Percentiles rank a stretch among this genome's conserved stretches.
phyloP scores from a whole-genome alignment of 345 rosid species.

The Eucalyptus guilfoylei region DNA sequence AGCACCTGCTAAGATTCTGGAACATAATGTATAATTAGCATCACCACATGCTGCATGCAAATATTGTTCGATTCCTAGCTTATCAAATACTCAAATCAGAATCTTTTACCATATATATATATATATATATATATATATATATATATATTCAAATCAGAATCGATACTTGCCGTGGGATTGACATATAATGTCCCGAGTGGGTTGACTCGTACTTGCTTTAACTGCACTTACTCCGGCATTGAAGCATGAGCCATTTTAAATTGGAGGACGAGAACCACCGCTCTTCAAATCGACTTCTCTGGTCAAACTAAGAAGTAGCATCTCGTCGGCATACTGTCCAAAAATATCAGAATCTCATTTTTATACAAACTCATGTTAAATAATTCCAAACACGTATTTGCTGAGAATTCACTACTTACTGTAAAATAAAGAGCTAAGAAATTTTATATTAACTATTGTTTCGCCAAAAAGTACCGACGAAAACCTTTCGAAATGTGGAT shows the following conservation, averaged over 20 bases:
- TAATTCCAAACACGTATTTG: too few relatives aligned
- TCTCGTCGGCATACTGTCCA: too few relatives aligned
- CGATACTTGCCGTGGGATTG: background rate
- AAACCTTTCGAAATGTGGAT: too few relatives aligned
- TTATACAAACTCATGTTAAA: too few relatives aligned
- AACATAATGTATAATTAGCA: background rate
- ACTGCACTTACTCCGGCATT: background rate
- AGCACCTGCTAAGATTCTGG: background rate
- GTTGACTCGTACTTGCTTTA: background rate
- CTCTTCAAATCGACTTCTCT: background rate
- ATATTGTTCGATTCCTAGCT: background rate
- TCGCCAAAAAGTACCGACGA: too few relatives aligned
- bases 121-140: too few relatives aligned
- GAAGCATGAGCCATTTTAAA: background rate
- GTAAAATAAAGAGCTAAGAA: too few relatives aligned
- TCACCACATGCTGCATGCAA: background rate
- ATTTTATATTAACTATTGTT: too few relatives aligned
- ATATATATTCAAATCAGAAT: background rate
- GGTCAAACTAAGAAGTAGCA: too few relatives aligned
- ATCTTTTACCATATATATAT: too few relatives aligned
- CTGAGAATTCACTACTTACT: too few relatives aligned
- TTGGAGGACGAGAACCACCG: background rate
- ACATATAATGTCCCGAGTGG: background rate
- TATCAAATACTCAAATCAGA: background rate
- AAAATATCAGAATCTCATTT: too few relatives aligned